Evolutionary conservation across 1,284 basidiomycete genomes (phyloP).

Genomic region (Trichosporon faecale): DNA sequence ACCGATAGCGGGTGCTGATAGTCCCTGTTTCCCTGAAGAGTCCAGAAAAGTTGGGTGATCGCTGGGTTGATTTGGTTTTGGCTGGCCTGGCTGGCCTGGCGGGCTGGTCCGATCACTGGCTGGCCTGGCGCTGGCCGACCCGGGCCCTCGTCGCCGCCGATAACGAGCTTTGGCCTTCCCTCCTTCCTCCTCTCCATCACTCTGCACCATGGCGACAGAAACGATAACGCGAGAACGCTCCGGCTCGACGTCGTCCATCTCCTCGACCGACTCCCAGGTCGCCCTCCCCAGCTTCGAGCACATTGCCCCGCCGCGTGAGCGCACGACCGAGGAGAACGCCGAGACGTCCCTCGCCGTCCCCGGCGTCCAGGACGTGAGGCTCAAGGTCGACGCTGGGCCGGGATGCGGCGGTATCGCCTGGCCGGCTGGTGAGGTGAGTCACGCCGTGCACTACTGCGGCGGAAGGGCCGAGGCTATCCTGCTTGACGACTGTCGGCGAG

Average conservation of each 20-base stretch:
- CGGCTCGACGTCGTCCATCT: constrained; percentile 25
- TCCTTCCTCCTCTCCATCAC: not conserved
- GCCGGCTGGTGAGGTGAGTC: constrained; percentile 80
- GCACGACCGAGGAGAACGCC: constrained; percentile 35
- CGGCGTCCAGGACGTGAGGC: constrained; percentile 36
- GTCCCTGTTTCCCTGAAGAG: not conserved
- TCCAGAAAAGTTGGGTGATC: not conserved
- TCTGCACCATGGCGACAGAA: not conserved
- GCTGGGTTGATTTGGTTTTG: not conserved
- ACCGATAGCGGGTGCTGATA: not conserved
- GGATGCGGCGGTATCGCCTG: constrained; percentile 90
- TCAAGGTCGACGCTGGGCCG: constrained; percentile 67
- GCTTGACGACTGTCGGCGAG: too few species aligned
- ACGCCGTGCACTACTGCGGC: not conserved
- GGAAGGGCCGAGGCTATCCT: not conserved
- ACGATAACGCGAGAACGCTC: not conserved
- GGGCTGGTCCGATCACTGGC: too few species aligned
- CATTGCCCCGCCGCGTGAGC: constrained; percentile 38
- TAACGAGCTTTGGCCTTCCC: not conserved
- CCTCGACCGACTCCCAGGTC: constrained; percentile 34
- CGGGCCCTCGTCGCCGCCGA: not conserved
- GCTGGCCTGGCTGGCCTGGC: not conserved
- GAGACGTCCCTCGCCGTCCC: constrained; percentile 36
- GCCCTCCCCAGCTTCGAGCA: constrained; percentile 39
- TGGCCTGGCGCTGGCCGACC: too few species aligned